Evolutionary conservation across 2,329 filamentous ascomycete species (phyloP).

Genomic region (Talaromyces verruculosus): DNA sequence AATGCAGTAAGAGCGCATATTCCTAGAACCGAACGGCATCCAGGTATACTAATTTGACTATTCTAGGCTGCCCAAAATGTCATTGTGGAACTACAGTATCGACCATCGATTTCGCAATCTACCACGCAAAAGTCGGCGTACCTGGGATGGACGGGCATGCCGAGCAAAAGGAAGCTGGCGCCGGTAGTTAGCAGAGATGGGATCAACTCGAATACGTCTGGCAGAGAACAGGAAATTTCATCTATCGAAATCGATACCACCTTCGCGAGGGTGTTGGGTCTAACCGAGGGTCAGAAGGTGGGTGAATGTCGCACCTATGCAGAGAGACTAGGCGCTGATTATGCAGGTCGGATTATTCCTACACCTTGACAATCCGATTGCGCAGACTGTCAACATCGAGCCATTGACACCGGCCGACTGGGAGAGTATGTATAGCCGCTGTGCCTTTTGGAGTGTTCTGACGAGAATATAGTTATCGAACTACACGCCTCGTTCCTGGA

Average conservation of each 20-base stretch:
- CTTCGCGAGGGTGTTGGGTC: conserved; percentile 72
- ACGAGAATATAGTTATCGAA: conserved; percentile 67
- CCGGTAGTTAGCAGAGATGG: conserved; percentile 74
- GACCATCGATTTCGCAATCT: conserved; percentile 51
- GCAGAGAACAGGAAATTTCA: conserved; percentile 71
- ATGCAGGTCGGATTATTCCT: conserved; percentile 61
- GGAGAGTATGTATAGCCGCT: conserved; percentile 64
- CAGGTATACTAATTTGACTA: conserved; percentile 23
- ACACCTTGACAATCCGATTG: conserved; percentile 85
- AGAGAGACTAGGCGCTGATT: not conserved
- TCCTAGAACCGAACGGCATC: not conserved
- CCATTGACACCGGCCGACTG: conserved; percentile 93
- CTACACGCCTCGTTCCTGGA: conserved; percentile 94
- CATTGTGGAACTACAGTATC: conserved; percentile 84
- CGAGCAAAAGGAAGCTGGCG: conserved; percentile 78
- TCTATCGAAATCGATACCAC: conserved; percentile 85
- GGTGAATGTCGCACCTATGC: not conserved
- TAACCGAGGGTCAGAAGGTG: conserved; percentile 80
- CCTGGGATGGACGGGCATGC: conserved; percentile 96
- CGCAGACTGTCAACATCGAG: conserved; percentile 95
- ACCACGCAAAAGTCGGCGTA: conserved; percentile 69
- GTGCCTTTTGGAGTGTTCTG: not conserved
- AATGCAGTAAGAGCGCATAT: conserved; percentile 68
- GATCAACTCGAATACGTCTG: conserved; percentile 58
- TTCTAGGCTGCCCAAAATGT: conserved; percentile 87